A percentile compares a stretch with the other conserved stretches of the same genome.
Conservation (phyloP, 768 basidiomycete genomes). For the Paxillus ammoniavirescens region DNA sequence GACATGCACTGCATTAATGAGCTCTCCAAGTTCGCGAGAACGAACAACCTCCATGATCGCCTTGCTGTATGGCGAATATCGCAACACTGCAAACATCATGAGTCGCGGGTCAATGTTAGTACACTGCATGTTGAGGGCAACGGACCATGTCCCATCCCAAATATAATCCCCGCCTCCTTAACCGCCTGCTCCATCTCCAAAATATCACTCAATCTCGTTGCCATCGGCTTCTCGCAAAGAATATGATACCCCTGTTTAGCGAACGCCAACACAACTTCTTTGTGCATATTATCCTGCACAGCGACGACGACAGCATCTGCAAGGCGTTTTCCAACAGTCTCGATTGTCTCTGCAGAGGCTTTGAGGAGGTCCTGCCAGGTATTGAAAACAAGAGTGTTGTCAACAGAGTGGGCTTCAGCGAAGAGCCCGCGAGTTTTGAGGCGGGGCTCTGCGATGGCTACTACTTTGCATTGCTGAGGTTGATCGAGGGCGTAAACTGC, state of each 20-base stretch:
- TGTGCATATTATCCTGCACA: slow-evolving; percentile 80
- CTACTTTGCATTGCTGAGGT: slow-evolving; percentile 69
- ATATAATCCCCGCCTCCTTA: slow-evolving; percentile 67
- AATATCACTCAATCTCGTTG: slow-evolving; percentile 70
- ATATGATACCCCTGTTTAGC: slow-evolving; percentile 84
- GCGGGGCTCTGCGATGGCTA: slow-evolving; percentile 85
- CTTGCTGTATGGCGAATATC: slow-evolving; percentile 82
- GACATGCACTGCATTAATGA: slow-evolving; percentile 80
- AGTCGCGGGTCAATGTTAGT: neutral
- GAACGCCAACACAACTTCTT: slow-evolving; percentile 71
- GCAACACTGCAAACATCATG: slow-evolving; percentile 54
- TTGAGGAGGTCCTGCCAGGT: slow-evolving; percentile 70
- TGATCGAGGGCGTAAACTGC: slow-evolving; percentile 55
- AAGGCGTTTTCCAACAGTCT: slow-evolving; percentile 62
- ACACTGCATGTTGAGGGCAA: neutral
- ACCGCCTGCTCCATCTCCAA: slow-evolving; percentile 72
- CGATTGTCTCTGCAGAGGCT: slow-evolving; percentile 66
- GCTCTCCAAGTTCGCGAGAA: slow-evolving; percentile 69
- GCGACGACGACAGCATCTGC: slow-evolving; percentile 82
- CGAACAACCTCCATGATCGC: slow-evolving; percentile 69
- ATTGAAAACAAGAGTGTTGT: slow-evolving; percentile 66
- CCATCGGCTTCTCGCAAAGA: slow-evolving; percentile 93
- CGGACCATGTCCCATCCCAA: slow-evolving; percentile 86
- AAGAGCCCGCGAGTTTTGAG: slow-evolving; percentile 60
- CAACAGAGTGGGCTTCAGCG: slow-evolving; percentile 54